A percentile compares a stretch with the other conserved stretches of the same genome.
phyloP scores from a whole-genome alignment of 2,329 filamentous ascomycete genomes.

The Calonectria hongkongensis region DNA sequence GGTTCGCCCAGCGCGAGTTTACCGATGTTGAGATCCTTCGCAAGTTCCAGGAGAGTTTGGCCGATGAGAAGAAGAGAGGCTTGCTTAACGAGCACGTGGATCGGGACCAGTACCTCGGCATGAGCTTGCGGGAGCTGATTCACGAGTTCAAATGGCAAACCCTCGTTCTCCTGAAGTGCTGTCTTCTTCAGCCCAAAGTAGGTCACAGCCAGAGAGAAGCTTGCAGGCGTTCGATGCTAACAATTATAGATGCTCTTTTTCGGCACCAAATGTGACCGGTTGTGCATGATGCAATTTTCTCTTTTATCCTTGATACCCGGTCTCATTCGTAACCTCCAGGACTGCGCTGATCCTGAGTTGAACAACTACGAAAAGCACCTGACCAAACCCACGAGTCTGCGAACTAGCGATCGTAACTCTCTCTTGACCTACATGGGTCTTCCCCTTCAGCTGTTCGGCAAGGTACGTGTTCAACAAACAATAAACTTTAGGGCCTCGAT shows the following conservation, averaged over 20 bases:
- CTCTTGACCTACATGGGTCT: slow-evolving; percentile 95
- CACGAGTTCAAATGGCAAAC: slow-evolving; percentile 97
- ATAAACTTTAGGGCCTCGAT: not conserved
- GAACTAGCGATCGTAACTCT: slow-evolving; percentile 93
- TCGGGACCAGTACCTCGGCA: slow-evolving; percentile 90
- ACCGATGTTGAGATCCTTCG: slow-evolving; percentile 91
- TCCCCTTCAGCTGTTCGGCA: slow-evolving; percentile 95
- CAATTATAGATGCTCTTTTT: slow-evolving; percentile 93
- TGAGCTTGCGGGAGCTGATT: slow-evolving; percentile 91
- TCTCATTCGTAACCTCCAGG: slow-evolving; percentile 91
- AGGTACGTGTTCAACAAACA: slow-evolving; percentile 68
- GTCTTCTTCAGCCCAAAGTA: slow-evolving; percentile 95
- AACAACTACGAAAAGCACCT: slow-evolving; percentile 86
- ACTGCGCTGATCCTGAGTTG: slow-evolving; percentile 95
- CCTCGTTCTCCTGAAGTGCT: slow-evolving; percentile 93
- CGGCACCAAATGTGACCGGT: slow-evolving; percentile 92
- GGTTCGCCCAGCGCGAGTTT: slow-evolving; percentile 97
- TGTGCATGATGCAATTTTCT: slow-evolving; percentile 99
- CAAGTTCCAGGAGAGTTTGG: slow-evolving; percentile 92
- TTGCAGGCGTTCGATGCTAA: slow-evolving; percentile 25
- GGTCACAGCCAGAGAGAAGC: slow-evolving; percentile 22
- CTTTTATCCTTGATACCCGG: slow-evolving; percentile 96
- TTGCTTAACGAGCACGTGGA: slow-evolving; percentile 80
- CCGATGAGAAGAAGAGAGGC: slow-evolving; percentile 77
- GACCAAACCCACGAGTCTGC: slow-evolving; percentile 86